A percentile compares a stretch with the other conserved stretches of the same genome.
phyloP scores from a whole-genome alignment of 345 rosid species.

The Salix suchowensis region DNA sequence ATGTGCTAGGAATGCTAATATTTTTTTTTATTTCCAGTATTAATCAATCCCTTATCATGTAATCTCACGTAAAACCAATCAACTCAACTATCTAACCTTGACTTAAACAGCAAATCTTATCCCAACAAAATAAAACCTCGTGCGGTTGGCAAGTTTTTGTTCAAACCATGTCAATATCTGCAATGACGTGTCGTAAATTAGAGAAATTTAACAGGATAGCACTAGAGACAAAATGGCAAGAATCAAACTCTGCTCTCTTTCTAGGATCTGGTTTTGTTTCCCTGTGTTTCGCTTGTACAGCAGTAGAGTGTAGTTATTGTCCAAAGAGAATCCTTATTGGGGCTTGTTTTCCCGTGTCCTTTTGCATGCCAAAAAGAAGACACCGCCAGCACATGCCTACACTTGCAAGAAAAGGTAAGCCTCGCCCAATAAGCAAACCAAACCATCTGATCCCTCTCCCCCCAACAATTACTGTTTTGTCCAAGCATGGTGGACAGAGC shows the following conservation, averaged over 20 bases:
- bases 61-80: too few relatives aligned
- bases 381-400: background rate
- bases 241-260: background rate
- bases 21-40: too few relatives aligned
- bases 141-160: too few relatives aligned
- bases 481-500: background rate
- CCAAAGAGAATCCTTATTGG: background rate
- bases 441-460: background rate
- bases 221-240: background rate
- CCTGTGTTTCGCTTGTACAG: background rate
- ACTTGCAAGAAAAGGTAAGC: conserved; percentile 22
- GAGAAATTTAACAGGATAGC: too few relatives aligned
- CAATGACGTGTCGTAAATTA: background rate
- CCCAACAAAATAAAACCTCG: too few relatives aligned
- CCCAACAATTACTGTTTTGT: background rate
- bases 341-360: background rate
- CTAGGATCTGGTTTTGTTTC: background rate
- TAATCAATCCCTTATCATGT: too few relatives aligned
- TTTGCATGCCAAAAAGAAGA: too few relatives aligned
- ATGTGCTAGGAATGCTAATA: too few relatives aligned
- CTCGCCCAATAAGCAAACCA: conserved; percentile 12
- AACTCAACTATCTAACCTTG: too few relatives aligned
- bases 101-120: too few relatives aligned
- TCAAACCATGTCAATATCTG: background rate
- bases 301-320: background rate